Conservation (phyloP, 345 rosid species). For the Sisymbrium irio region DNA sequence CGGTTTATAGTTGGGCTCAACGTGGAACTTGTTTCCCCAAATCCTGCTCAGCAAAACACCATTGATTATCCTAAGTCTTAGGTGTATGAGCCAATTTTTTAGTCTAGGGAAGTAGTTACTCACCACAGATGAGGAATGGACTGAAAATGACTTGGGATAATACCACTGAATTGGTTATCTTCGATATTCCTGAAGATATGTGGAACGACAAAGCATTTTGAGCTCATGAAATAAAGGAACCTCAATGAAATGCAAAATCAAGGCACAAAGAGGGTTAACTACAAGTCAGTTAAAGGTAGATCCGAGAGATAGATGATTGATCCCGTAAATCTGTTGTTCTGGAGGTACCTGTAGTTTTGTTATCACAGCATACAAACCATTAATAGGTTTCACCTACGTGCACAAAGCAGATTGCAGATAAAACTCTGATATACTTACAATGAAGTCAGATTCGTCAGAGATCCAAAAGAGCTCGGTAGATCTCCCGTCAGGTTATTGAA, state of each 20-base stretch:
- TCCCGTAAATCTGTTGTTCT: slow-evolving; percentile 83
- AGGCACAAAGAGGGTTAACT: slow-evolving; percentile 31
- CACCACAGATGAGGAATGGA: slow-evolving; percentile 77
- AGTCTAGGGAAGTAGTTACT: slow-evolving; percentile 24
- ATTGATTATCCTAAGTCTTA: background rate
- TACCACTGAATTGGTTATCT: slow-evolving; percentile 77
- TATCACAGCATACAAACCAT: slow-evolving; percentile 5
- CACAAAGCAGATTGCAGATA: slow-evolving; percentile 10
- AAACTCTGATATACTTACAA: slow-evolving; percentile 44
- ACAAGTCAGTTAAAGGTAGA: slow-evolving; percentile 79
- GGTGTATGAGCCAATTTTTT: background rate
- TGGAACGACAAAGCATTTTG: slow-evolving; percentile 9
- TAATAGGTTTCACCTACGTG: background rate
- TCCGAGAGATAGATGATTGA: slow-evolving; percentile 73
- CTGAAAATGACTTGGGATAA: slow-evolving; percentile 76
- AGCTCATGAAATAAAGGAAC: slow-evolving; percentile 28
- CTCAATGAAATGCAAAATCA: slow-evolving; percentile 16
- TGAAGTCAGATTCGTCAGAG: slow-evolving; percentile 60
- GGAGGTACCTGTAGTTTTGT: slow-evolving; percentile 62
- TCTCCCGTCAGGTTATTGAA: slow-evolving; percentile 80
- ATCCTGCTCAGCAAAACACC: slow-evolving; percentile 51
- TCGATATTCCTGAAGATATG: slow-evolving; percentile 65
- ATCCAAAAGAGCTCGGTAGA: slow-evolving; percentile 77
- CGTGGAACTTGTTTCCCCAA: slow-evolving; percentile 70
- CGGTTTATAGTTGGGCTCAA: slow-evolving; percentile 52